Base-by-base conservation (phyloP, 2,329 filamentous ascomycete species). In the Grosmannia huntii region DNA sequence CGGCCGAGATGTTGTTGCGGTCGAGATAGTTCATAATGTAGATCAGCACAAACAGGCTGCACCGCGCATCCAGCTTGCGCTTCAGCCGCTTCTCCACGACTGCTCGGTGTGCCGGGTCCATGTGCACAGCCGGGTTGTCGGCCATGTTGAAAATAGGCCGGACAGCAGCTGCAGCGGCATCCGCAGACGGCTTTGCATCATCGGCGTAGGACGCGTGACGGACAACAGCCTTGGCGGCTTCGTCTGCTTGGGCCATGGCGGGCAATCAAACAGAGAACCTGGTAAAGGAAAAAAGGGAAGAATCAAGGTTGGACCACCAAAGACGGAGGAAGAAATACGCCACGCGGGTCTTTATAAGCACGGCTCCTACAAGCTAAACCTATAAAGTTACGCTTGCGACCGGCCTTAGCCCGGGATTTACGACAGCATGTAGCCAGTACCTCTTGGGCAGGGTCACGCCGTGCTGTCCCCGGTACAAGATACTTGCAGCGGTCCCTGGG, bases 31-130 rank as follows among this genome's bases (percentile, higher is more conserved):
- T 61, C 44, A 61, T 49, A 33, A 61, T 59, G 38, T 61, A 61
- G 21, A 61, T 56, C 44, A 61, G 46, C n/a, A 61, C 55, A n/a
- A 61, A 56, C 23, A 59, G 46, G n/a, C 36, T 52, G 46, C 50
- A 55, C 1, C 55, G 71, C 10, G 77, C 60, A 65, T 86, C 84
- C 58, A 87, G 80, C 69, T 85, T 86, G 56, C 77, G 73, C 62
- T 77, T 73, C 62, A 87, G 69, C 56, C 73, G 75, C 61, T 72
- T 74, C 68, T 86, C 82, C 5, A 77, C 71, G n/a, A 5, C 16
- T 14, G 33, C 36, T 4, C 51, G 51, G 31, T 36, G 51, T 19
- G 28, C 31, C 19, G 31, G 31, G 31, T 36, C 33, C 51, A 53
- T 38, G 31, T 38, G 28, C 31, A 12, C 51, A 10, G 51, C 51